Conservation (phyloP, 2,329 filamentous ascomycete genomes). For the Fusarium avenaceum region DNA sequence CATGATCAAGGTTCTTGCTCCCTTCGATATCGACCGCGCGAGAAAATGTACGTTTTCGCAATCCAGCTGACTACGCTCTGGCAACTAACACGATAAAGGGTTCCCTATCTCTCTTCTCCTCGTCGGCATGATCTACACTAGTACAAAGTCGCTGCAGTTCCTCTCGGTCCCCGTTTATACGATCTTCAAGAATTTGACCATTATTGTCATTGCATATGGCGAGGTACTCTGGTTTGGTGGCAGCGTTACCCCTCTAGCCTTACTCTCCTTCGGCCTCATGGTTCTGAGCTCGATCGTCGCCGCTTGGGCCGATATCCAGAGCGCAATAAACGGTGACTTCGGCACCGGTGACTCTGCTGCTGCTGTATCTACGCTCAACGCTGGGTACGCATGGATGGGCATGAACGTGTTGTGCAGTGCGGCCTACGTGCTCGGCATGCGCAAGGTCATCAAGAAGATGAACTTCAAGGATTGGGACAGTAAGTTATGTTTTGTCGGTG, state of each 20-base stretch:
- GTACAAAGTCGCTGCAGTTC: conserved; percentile 94
- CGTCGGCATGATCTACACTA: conserved; percentile 99
- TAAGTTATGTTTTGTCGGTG: conserved; percentile 65
- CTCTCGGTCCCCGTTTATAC: conserved; percentile 99
- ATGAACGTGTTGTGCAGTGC: conserved; percentile 97
- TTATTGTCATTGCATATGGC: conserved; percentile 97
- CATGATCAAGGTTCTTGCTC: conserved; percentile 83
- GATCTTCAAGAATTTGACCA: conserved; percentile 99
- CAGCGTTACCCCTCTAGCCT: conserved; percentile 85
- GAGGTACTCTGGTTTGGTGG: conserved; percentile 99
- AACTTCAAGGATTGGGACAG: conserved; percentile 99
- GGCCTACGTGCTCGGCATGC: conserved; percentile 90
- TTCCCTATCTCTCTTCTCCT: conserved; percentile 96
- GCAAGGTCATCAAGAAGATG: conserved; percentile 98
- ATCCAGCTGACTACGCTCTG: neutral
- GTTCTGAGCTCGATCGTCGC: conserved; percentile 94
- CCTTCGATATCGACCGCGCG: conserved; percentile 88
- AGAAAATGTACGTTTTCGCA: conserved; percentile 79
- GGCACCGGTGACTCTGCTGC: conserved; percentile 72
- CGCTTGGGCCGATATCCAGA: conserved; percentile 96
- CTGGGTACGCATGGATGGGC: conserved; percentile 98
- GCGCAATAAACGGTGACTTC: conserved; percentile 76
- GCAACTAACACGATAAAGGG: conserved; percentile 68
- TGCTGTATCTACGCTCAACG: conserved; percentile 89
- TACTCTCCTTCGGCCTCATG: conserved; percentile 97